These are phyloP conservation scores for Plantago ovata DNA, from an alignment of 257 asterid genomes.

Conservation along the genomic window DNA sequence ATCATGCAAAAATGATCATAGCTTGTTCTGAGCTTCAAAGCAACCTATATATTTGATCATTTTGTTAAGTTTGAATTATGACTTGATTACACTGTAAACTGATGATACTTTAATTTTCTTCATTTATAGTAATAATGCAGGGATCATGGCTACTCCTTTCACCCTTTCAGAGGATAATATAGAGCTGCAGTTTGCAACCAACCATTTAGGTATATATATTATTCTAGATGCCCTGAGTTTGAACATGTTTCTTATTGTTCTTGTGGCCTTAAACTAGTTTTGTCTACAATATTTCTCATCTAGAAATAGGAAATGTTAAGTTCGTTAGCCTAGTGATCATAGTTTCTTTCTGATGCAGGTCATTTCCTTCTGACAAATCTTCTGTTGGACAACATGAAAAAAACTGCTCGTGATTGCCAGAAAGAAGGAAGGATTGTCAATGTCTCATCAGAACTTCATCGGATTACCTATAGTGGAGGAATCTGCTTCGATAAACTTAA, in stretches of 20 bases:
- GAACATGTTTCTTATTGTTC: too few relatives aligned
- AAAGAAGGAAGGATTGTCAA: constrained; percentile 60
- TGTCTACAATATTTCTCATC: too few relatives aligned
- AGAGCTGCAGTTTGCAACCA: constrained; percentile 76
- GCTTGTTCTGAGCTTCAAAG: constrained; percentile 1
- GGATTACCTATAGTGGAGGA: constrained; percentile 34
- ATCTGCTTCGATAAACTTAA: constrained; percentile 51
- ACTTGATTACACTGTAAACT: constrained; percentile 14
- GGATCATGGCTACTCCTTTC: constrained; percentile 66
- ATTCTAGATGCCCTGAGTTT: too few relatives aligned
- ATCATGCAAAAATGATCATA: background rate
- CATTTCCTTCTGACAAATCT: constrained; percentile 58
- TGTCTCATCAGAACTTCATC: constrained; percentile 49
- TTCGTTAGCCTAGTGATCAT: background rate
- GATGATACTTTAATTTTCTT: background rate
- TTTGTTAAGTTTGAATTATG: background rate
- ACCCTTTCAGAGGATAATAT: constrained; percentile 53
- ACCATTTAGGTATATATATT: constrained; percentile 46
- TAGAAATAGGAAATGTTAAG: too few relatives aligned
- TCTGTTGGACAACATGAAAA: constrained; percentile 50
- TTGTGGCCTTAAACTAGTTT: too few relatives aligned
- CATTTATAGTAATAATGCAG: constrained; percentile 63
- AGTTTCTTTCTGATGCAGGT: constrained; percentile 33
- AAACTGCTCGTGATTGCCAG: constrained; percentile 42
- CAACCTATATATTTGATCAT: background rate